Base-by-base conservation (phyloP, 306 rosid species). In the Biancaea sappan region DNA sequence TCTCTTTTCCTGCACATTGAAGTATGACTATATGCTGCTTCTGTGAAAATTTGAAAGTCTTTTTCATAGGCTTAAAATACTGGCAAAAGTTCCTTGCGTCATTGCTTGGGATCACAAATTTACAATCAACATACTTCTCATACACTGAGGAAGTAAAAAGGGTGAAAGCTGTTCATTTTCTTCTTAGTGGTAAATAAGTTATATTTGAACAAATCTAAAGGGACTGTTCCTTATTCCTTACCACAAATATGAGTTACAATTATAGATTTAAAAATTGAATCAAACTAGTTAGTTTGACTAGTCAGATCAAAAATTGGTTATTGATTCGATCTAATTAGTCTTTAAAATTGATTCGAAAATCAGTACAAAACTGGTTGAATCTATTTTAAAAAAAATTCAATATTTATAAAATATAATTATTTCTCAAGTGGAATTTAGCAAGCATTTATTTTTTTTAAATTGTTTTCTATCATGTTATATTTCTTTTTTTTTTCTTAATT, bases 51-150 rank as follows among this genome's bases (percentile, higher is more conserved):
- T 43, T n/a, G 6, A 44, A 32, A 50, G 54, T 46, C 48, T n/a
- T n/a, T 28, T 5, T 71, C 43, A 15, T 3, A 16, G 64, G 65
- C 48, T 26, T 37, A 69, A 70, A 56, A 75, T 74, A 54, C n/a
- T 56, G 51, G 74, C 15, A 64, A 69, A 53, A 16, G 18, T n/a
- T n/a, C n/a, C n/a, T n/a, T n/a, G n/a, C n/a, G 9, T 44, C 76
- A 31, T 25, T 2, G 16, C 48, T 24, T 41, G 50, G 65, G n/a
- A n/a, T n/a, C n/a, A n/a, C 69, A 71, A 73, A n/a, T n/a, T n/a
- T 69, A 65, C 63, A 26, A 35, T 78, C 58, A 73, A 35, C 65
- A 26, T 18, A 60, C 63, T 62, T 78, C 82, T 56, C 26, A 51
- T 10, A 37, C 16, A 21, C 47, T 44, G 3, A 15, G 73, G 43